Conservation (phyloP, 257 asterid species). For the Catharanthus roseus region DNA sequence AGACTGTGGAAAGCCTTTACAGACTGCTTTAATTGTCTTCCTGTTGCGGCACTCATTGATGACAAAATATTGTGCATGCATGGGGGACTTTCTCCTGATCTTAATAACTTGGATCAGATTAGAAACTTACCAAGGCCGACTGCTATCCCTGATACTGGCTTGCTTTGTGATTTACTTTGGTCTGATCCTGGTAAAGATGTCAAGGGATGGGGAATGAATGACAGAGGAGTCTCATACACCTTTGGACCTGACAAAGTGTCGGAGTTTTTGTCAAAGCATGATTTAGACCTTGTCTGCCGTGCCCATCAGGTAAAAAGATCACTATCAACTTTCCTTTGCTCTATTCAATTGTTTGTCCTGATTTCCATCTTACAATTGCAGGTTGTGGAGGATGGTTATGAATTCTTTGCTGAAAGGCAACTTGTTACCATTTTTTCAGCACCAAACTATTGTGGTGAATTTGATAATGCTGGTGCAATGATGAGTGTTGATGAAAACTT, state of each 20-base stretch:
- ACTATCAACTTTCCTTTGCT: neutral
- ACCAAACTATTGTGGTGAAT: constrained; percentile 37
- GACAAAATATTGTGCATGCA: constrained; percentile 41
- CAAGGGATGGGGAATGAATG: constrained; percentile 45
- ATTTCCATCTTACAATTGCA: constrained; percentile 13
- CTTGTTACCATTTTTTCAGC: constrained; percentile 38
- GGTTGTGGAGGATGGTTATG: constrained; percentile 45
- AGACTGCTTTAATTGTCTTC: constrained; percentile 39
- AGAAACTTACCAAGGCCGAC: constrained; percentile 38
- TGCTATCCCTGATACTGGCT: constrained; percentile 33
- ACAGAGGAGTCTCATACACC: constrained; percentile 36
- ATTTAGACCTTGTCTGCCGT: constrained; percentile 42
- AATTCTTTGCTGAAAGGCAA: constrained; percentile 39
- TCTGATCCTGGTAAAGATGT: constrained; percentile 41
- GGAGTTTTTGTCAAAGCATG: constrained; percentile 31
- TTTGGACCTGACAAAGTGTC: constrained; percentile 37
- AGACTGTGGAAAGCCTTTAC: constrained; percentile 38
- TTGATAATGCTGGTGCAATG: constrained; percentile 40
- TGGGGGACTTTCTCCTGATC: constrained; percentile 43
- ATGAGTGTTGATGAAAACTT: constrained; percentile 39
- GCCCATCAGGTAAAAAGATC: constrained; percentile 35
- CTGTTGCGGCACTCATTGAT: constrained; percentile 36
- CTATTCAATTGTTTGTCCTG: neutral
- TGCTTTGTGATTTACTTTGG: constrained; percentile 43
- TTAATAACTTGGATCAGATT: constrained; percentile 32